Base-by-base conservation (phyloP, 345 rosid genomes). In the Cardamine occulta region DNA sequence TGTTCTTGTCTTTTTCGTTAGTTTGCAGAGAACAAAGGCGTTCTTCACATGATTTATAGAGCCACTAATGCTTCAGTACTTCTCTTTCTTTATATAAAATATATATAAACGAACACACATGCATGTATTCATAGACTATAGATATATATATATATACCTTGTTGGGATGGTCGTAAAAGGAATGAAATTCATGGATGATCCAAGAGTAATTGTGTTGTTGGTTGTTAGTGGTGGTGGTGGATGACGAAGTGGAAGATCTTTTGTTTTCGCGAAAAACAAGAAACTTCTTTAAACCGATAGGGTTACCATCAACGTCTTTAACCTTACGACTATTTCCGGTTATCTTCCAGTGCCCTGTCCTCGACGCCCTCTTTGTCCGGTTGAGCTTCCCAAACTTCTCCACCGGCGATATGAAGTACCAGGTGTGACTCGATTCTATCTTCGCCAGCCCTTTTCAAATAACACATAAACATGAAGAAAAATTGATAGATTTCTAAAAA, bases 151-250 rank as follows among this genome's bases (percentile, higher is more conserved):
- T 14, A 15, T 8, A 3, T 56, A 74, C 78, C 78, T 74, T 65
- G 28, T 66, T 56, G n/a, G 72, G 78, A n/a, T 74, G 78, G 12
- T 58, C 42, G 61, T 66, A n/a, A 56, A 66, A 66, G 60, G 78
- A 74, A 57, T 74, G 78, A 28, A 66, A 74, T 48, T 74, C 78
- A 74, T 74, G 78, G 39, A 74, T 74, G 51, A 35, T 66, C 78
- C 78, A 74, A 45, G 59, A 23, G 31, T 13, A 21, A 12, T 52
- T 74, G 37, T 74, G 34, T 44, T 55, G 78, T 32, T 54, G 71
- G 29, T 28, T 24, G 26, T 1, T 24, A 26, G 6, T 55, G 7
- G 4, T 26, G 7, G 62, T 60, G 29, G 61, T 9, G 14, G 64
- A 47, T 15, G 35, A 37, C 7, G 57, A 40, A 55, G 48, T 31